Percentiles rank a stretch among this genome's conserved stretches.
phyloP scores from a whole-genome alignment of 169 alveolate genomes.

The Plasmodium yoelii region DNA sequence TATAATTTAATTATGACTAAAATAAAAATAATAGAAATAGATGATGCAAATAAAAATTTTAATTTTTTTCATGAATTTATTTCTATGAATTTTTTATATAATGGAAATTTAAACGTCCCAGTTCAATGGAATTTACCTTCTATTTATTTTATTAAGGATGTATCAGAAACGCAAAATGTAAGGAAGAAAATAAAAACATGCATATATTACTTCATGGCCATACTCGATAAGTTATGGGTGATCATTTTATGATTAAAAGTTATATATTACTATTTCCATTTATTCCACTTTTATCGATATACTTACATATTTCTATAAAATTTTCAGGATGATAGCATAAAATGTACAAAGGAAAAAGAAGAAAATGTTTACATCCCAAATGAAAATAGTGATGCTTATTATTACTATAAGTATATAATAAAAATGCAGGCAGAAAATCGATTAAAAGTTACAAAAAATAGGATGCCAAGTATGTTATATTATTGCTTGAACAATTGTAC shows the following conservation, averaged over 20 bases:
- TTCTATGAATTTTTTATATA: slow-evolving; percentile 52
- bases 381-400: slow-evolving; percentile 66
- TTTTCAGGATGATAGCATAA: slow-evolving; percentile 46
- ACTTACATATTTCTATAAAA: too few relatives aligned
- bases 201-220: too few relatives aligned
- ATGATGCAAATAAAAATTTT: slow-evolving; percentile 63
- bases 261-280: not conserved
- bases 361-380: slow-evolving; percentile 48
- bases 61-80: slow-evolving; percentile 50
- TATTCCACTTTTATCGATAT: not conserved
- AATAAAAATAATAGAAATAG: slow-evolving; percentile 64
- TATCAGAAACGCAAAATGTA: too few relatives aligned
- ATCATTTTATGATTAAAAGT: too few relatives aligned
- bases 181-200: too few relatives aligned
- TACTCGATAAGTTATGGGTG: too few relatives aligned
- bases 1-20: slow-evolving; percentile 62
- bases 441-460: slow-evolving; percentile 63
- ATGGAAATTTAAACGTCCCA: slow-evolving; percentile 37
- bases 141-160: slow-evolving; percentile 43
- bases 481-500: slow-evolving; percentile 68
- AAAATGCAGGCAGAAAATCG: slow-evolving; percentile 45
- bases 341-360: slow-evolving; percentile 27
- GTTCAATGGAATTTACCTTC: slow-evolving; percentile 59
- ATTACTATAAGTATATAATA: slow-evolving; percentile 59
- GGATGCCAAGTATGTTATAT: slow-evolving; percentile 73